Evolutionary conservation across 768 basidiomycete species (phyloP), one percentile per base, ranked within the genome.

Genomic region (Hortiboletus flavorubellus): DNA sequence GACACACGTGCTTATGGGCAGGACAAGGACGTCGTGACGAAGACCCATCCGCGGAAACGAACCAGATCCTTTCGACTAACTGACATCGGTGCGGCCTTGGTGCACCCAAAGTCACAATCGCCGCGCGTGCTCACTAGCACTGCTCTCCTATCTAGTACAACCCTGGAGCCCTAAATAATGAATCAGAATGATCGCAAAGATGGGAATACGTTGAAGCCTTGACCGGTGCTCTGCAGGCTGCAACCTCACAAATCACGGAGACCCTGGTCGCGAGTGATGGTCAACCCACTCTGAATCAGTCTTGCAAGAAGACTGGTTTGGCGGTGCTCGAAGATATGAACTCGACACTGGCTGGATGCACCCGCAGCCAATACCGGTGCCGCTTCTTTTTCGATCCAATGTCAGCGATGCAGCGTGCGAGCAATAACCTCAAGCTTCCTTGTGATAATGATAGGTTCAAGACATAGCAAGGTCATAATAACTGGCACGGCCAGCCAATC

Each of bases 291-390:
- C 26, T 26, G 26, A 26, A 26, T 26, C 5, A 31, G 43, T 33
- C 39, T 5, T 59, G 23, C 45, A 37, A 33, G 18, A 53, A 43
- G 38, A 49, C 14, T 33, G 42, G 10, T 16, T 51, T 38, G 54
- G 67, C 67, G 30, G 48, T 68, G 60, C 56, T 64, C 21, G 42
- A 54, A 51, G 56, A 50, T 54, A 35, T 51, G 55, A 57, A 57
- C 30, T 3, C 38, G 29, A 43, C 31, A 31, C 42, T 38, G 14
- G 33, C 29, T 49, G 16, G 34, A 43, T 12, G 35, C 48, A 16
- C 46, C 26, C 46, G 26, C 51, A 49, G 58, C 11, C 49, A 52
- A 47, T 46, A 65, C 58, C 62, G 35, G 60, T 65, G 63, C 55
- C 16, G 16, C 59, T 66, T 66, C 66, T 66, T 21, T 42, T 31